A percentile compares a stretch with the other conserved stretches of the same genome.
Evolutionary conservation across 257 asterid genomes (phyloP).

Genomic region (Solanum ossicruentum): DNA sequence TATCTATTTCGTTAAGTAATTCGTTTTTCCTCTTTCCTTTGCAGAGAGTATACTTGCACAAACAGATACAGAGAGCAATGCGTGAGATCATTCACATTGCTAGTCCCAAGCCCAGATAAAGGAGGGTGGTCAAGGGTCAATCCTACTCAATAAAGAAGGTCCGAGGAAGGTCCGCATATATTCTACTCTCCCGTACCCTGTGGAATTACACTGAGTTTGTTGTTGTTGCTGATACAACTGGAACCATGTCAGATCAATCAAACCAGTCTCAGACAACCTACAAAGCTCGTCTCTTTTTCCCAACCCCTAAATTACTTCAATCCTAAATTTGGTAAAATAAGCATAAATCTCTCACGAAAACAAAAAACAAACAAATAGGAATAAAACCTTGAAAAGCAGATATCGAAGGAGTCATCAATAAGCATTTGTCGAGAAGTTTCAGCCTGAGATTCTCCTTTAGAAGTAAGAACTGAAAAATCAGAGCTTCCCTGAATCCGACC

Average conservation of each 20-base stretch:
- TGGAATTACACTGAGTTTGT: not conserved
- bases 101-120: not conserved
- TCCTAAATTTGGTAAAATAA: not conserved
- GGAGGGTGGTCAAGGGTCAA: too few relatives aligned
- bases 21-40: not conserved
- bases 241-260: not conserved
- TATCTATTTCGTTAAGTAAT: not conserved
- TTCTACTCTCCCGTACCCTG: not conserved
- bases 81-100: not conserved
- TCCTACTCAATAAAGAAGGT: too few relatives aligned
- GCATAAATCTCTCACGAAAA: not conserved
- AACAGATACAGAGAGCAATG: not conserved
- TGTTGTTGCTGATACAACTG: not conserved
- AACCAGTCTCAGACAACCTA: not conserved
- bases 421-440: slow-evolving; percentile 91
- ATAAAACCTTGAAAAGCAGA: slow-evolving; percentile 72
- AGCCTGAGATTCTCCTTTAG: slow-evolving; percentile 83
- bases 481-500: slow-evolving; percentile 98
- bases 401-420: slow-evolving; percentile 68
- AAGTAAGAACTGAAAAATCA: slow-evolving; percentile 72
- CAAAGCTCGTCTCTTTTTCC: not conserved
- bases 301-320: not conserved
- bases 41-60: not conserved
- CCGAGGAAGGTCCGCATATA: too few relatives aligned
- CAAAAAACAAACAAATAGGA: not conserved